These are phyloP conservation scores for Condylostoma magnum DNA, from an alignment of 169 alveolate species.

Conservation along the genomic window DNA sequence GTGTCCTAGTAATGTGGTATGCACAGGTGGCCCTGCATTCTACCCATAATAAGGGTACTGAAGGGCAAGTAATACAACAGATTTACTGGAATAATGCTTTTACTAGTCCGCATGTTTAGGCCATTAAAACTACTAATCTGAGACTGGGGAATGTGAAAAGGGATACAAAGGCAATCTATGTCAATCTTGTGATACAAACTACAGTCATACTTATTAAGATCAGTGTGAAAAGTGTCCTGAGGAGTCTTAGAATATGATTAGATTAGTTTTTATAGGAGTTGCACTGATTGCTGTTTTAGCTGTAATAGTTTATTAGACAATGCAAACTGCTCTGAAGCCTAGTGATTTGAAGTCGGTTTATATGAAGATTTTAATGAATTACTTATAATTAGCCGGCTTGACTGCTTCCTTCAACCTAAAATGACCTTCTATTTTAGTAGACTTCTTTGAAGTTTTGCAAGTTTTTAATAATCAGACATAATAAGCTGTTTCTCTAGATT, in stretches of 20 bases:
- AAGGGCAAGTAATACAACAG: background rate
- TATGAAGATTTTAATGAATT: background rate
- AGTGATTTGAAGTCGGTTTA: background rate
- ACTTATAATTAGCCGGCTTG: background rate
- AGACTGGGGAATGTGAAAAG: background rate
- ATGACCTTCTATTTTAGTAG: background rate
- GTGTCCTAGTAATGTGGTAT: too few species aligned
- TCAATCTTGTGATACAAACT: background rate
- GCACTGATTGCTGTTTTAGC: too few species aligned
- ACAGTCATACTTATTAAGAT: background rate
- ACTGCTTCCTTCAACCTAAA: background rate
- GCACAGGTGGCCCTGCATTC: too few species aligned
- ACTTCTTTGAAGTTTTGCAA: background rate
- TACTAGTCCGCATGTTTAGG: too few species aligned
- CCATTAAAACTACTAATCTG: background rate
- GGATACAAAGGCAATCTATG: background rate
- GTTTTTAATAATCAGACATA: background rate
- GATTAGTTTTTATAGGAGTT: too few species aligned
- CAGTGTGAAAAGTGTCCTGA: background rate
- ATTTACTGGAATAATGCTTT: too few species aligned
- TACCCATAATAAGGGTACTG: background rate
- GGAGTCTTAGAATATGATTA: too few species aligned
- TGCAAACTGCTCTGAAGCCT: conserved; percentile 7
- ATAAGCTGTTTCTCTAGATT: background rate
- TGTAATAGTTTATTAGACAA: too few species aligned